Evolutionary conservation across 495 filamentous ascomycete species (phyloP), one percentile per base, ranked within the genome.

Genomic region (Penicillium fimorum): DNA sequence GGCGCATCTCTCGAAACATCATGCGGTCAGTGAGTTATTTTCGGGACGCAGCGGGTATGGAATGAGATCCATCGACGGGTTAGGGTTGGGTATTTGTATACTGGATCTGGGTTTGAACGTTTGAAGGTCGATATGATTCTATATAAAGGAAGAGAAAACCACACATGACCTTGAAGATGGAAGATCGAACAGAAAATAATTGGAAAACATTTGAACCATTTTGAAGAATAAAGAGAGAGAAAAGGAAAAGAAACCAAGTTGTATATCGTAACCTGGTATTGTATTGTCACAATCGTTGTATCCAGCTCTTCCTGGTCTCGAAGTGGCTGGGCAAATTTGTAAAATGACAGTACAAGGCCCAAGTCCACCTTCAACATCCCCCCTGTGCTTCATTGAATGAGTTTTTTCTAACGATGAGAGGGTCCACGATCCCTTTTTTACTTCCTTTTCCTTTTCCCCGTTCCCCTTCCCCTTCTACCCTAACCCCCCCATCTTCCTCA

Each of bases 1-100:
- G 12, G 24, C 17, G 49, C 10, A 17, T 41, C 49, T 51, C 17
- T 22, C 11, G 30, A 53, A 4, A 52, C 37, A 52, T 52, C 50
- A 40, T 47, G 42, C 42, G 52, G 52, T 47, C 52, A 50, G 38
- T 58, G 63, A 58, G 54, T 52, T 35, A 61, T 55, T 59, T 60
- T 64, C 64, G 64, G 64, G 64, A 67, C 42, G 38, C 61, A 49
- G 64, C 61, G 64, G 64, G 61, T 52, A 33, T 52, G 61, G 55
- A 64, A 61, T 66, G 63, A 60, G 61, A 64, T 66, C 63, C 60
- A 52, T 65, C 57, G 45, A 58, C 53, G 35, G 59, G 32, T 60
- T 53, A 53, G 53, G 58, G 53, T 52, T 56, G 46, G 17, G 57
- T 49, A 49, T 50, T 50, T 17, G 47, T 33, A 25, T 32, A 20